phyloP scores from a whole-genome alignment of 768 basidiomycete species.

The Sarcodon sp. region DNA sequence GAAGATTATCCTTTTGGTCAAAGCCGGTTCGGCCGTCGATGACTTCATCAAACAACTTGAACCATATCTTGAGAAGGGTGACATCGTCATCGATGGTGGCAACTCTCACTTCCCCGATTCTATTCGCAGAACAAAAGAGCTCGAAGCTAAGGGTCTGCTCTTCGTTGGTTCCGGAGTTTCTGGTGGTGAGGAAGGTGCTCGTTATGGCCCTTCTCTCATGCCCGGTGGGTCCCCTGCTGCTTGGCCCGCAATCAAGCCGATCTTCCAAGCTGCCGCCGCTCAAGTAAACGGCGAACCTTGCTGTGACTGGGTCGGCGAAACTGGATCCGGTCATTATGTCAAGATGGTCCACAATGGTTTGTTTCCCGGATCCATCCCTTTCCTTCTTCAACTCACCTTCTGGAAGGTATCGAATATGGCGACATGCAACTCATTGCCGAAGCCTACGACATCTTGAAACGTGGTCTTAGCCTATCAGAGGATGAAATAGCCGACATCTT shows the following conservation, averaged over 20 bases:
- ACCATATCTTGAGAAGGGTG: slow-evolving; percentile 86
- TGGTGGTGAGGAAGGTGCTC: slow-evolving; percentile 98
- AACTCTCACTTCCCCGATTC: slow-evolving; percentile 99
- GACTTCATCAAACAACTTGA: slow-evolving; percentile 84
- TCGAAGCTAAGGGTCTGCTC: slow-evolving; percentile 88
- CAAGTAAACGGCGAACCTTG: slow-evolving; percentile 93
- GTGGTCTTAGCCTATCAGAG: slow-evolving; percentile 79
- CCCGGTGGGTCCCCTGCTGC: slow-evolving; percentile 91
- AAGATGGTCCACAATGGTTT: slow-evolving; percentile 99
- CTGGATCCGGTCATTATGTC: slow-evolving; percentile 94
- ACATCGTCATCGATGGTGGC: slow-evolving; percentile 99
- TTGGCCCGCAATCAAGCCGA: slow-evolving; percentile 95
- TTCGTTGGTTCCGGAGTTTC: slow-evolving; percentile 99
- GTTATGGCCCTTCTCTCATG: slow-evolving; percentile 96
- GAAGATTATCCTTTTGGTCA: slow-evolving; percentile 97
- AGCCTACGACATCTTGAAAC: slow-evolving; percentile 97
- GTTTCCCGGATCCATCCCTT: slow-evolving; percentile 7
- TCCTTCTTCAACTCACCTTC: not conserved
- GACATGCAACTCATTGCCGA: slow-evolving; percentile 99
- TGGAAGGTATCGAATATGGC: slow-evolving; percentile 92
- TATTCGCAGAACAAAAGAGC: slow-evolving; percentile 85
- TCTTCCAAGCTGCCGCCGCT: slow-evolving; percentile 97
- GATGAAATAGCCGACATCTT: slow-evolving; percentile 93
- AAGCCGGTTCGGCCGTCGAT: slow-evolving; percentile 94
- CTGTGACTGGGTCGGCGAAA: slow-evolving; percentile 99